Conservation (phyloP, 2,329 filamentous ascomycete genomes). For the Cercospora sp. region DNA sequence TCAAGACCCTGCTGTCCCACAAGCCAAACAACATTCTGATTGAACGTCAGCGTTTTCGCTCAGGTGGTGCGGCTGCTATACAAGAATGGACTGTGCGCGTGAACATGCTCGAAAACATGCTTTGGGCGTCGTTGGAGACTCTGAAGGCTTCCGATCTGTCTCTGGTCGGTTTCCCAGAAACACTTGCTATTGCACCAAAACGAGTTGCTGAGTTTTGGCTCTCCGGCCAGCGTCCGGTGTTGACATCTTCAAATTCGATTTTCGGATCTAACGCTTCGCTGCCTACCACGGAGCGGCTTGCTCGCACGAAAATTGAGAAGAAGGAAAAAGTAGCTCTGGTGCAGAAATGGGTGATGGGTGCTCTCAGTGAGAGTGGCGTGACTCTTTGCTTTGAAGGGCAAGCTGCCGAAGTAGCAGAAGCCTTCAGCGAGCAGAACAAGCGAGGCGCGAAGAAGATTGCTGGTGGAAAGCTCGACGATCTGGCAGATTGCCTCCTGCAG, state of each 20-base stretch:
- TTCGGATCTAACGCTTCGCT: conserved; percentile 10
- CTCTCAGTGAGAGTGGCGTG: conserved; percentile 19
- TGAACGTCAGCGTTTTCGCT: conserved; percentile 64
- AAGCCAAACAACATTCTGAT: conserved; percentile 71
- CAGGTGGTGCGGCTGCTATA: conserved; percentile 62
- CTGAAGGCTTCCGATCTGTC: conserved; percentile 45
- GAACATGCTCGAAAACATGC: conserved; percentile 78
- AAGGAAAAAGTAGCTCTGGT: conserved; percentile 65
- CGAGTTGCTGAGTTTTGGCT: conserved; percentile 60
- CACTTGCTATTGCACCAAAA: conserved; percentile 55
- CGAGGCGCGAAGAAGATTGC: conserved; percentile 25
- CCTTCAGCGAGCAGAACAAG: conserved; percentile 34
- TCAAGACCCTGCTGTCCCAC: conserved; percentile 53
- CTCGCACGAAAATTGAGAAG: conserved; percentile 48
- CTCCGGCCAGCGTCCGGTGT: conserved; percentile 23
- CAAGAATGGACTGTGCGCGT: conserved; percentile 82
- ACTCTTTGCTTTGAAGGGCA: conserved; percentile 37
- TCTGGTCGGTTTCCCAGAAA: conserved; percentile 38
- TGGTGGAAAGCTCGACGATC: conserved; percentile 70
- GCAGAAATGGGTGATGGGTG: conserved; percentile 51
- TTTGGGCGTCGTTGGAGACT: conserved; percentile 68
- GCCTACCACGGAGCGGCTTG: conserved; percentile 17
- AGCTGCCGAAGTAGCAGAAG: conserved; percentile 40
- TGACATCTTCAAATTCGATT: conserved; percentile 15
- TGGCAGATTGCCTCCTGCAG: conserved; percentile 77